Evolutionary conservation across 2,329 filamentous ascomycete species (phyloP), one percentile per base, ranked within the genome.

Genomic region (Aureobasidium sp.): DNA sequence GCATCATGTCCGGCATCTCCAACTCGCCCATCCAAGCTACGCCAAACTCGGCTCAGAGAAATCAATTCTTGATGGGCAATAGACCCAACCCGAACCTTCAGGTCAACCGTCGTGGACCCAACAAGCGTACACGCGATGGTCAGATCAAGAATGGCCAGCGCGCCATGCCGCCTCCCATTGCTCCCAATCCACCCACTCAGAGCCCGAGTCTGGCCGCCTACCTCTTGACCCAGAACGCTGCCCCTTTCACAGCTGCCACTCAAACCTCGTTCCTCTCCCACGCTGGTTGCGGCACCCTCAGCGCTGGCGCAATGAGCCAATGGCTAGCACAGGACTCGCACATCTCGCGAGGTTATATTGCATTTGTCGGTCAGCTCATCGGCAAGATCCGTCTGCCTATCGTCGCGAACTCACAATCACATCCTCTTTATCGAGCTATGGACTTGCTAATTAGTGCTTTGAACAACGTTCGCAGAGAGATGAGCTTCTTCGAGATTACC

Each of bases 291-390:
- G 87, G 88, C 25, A 82, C 79, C 0, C 76, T 88, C 20, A 76
- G 82, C 20, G 83, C 83, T 53, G 69, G 77, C 0, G 74, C 78
- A 1, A 76, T 90, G 12, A 81, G 82, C 22, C 79, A 81, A 71
- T 91, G 88, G 88, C 83, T 91, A 47, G 83, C 84, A 14, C 87
- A 89, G 72, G 87, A 90, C 72, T 79, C 85, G 9, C 81, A 90
- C 63, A 88, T 90, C 73, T 84, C 87, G 37, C 85, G 88, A 66
- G 82, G 83, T 56, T 89, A 90, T 73, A 82, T 89, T 67, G 80
- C 82, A 29, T 89, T 88, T 67, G 82, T 86, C 25, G 86, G 86
- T 9, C 77, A 79, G n/a, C 73, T 89, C 8, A 81, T 90, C 31
- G 77, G 82, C 37, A 84, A 86, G 66, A 78, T 89, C 48, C 75